Evolutionary conservation across 345 rosid genomes (phyloP).

Genomic region (Euphorbia peplus): DNA sequence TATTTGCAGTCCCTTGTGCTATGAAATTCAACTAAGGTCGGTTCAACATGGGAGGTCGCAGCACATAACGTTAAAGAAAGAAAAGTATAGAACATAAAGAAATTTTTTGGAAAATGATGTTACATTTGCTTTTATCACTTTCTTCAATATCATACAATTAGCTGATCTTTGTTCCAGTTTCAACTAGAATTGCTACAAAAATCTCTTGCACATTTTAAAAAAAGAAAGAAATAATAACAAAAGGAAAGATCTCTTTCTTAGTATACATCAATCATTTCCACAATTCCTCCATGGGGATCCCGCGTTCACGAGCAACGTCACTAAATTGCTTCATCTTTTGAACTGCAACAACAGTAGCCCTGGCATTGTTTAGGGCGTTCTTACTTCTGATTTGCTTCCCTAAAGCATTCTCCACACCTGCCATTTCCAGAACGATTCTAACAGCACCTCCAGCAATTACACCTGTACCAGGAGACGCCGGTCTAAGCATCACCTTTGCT

Average conservation of each 20-base stretch:
- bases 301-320: slow-evolving; percentile 81
- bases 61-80: no score
- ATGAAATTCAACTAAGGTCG: no score
- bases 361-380: slow-evolving; percentile 86
- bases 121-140: neutral
- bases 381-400: slow-evolving; percentile 81
- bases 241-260: neutral
- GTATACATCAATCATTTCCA: slow-evolving; percentile 50
- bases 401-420: slow-evolving; percentile 78
- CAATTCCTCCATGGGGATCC: slow-evolving; percentile 88
- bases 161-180: slow-evolving; percentile 12
- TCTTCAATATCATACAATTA: neutral
- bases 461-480: slow-evolving; percentile 89
- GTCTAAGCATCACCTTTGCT: slow-evolving; percentile 92
- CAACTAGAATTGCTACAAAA: slow-evolving; percentile 10
- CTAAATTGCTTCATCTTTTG: slow-evolving; percentile 75
- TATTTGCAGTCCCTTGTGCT: no score
- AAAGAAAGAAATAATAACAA: neutral
- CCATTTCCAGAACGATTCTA: slow-evolving; percentile 87
- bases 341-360: slow-evolving; percentile 82
- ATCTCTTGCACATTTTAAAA: slow-evolving; percentile 10
- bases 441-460: slow-evolving; percentile 95
- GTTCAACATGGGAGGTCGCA: no score
- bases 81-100: neutral
- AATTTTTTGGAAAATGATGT: no score